These are phyloP conservation scores for Umbilicus rupestris DNA, from an alignment of 164 flowering plant genomes.

Conservation along the genomic window DNA sequence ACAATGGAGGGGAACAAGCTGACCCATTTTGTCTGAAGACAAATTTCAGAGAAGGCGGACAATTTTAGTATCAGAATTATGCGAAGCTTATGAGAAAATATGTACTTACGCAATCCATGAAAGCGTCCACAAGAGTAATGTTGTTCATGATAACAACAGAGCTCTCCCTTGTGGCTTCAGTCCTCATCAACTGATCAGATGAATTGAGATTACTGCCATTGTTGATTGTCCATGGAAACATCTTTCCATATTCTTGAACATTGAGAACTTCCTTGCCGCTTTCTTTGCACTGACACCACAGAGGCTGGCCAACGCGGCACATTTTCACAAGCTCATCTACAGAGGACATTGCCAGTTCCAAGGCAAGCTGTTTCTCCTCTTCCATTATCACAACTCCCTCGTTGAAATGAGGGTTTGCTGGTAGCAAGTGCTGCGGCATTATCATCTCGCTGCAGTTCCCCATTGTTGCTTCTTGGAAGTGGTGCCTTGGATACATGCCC, in stretches of 20 bases:
- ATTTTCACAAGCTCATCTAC: conserved; percentile 60
- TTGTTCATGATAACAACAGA: conserved; percentile 84
- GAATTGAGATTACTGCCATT: conserved; percentile 24
- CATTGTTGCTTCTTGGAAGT: conserved; percentile 37
- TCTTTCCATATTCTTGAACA: conserved; percentile 53
- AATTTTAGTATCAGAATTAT: background rate
- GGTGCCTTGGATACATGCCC: conserved; percentile 50
- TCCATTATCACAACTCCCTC: conserved; percentile 32
- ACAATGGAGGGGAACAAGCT: conserved; percentile 82
- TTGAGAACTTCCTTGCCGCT: conserved; percentile 43
- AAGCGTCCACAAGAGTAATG: conserved; percentile 72
- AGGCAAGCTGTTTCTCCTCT: conserved; percentile 63
- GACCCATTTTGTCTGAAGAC: conserved; percentile 72
- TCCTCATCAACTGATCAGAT: conserved; percentile 30
- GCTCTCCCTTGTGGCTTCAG: conserved; percentile 57
- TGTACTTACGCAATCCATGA: conserved; percentile 74
- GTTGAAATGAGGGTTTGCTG: conserved; percentile 24
- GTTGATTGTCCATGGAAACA: conserved; percentile 58
- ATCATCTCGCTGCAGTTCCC: conserved; percentile 21
- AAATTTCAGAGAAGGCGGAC: background rate
- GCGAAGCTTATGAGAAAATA: background rate
- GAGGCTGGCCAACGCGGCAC: conserved; percentile 49
- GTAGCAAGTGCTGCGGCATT: conserved; percentile 24
- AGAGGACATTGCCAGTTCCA: conserved; percentile 59
- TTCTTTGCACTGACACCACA: conserved; percentile 46